Percentiles rank a stretch among this genome's conserved stretches.
phyloP scores from a whole-genome alignment of 345 rosid species.

The Citrus hindsii region DNA sequence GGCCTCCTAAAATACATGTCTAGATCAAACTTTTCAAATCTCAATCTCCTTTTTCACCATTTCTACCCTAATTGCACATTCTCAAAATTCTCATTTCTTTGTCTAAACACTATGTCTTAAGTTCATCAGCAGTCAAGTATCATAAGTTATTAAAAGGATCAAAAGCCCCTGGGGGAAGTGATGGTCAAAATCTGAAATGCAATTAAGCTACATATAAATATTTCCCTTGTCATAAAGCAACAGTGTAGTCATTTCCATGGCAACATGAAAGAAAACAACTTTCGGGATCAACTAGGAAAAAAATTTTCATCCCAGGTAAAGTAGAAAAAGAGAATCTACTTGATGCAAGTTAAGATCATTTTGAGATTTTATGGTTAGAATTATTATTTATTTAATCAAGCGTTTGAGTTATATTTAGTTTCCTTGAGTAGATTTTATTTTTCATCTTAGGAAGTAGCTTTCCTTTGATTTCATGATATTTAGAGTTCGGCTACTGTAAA shows the following conservation, averaged over 20 bases:
- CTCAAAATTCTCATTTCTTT: not conserved
- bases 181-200: not conserved
- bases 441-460: no score
- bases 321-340: not conserved
- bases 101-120: not conserved
- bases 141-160: not conserved
- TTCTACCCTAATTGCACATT: not conserved
- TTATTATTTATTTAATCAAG: no score
- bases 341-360: no score
- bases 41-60: not conserved
- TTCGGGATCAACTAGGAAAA: not conserved
- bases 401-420: no score
- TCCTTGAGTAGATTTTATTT: no score
- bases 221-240: not conserved
- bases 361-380: no score
- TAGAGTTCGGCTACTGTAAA: no score
- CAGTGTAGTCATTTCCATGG: not conserved
- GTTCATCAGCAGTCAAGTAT: not conserved
- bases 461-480: no score
- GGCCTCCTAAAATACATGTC: not conserved
- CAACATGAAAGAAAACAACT: not conserved
- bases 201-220: not conserved
- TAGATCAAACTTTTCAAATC: not conserved
- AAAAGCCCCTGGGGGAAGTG: not conserved
- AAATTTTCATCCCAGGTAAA: not conserved